Evolutionary conservation across 2,329 filamentous ascomycete species (phyloP), one percentile per base, ranked within the genome.

Genomic region (Penicillium sp.): DNA sequence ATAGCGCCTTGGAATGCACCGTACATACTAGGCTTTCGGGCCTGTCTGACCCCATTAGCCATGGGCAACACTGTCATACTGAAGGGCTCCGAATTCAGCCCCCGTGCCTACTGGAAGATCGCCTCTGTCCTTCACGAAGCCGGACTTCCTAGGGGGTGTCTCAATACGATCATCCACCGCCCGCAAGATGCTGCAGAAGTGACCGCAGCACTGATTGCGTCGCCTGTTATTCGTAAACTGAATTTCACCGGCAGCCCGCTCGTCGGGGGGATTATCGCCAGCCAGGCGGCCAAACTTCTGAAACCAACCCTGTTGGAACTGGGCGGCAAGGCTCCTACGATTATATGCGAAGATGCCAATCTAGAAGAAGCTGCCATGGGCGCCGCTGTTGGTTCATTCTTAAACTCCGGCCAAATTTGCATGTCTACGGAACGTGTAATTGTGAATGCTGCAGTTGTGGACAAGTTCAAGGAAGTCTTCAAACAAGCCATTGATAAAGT

Each of bases 281-380:
- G 61, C 1, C 62, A 65, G 11, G 71, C 74, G 0, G 74, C 70
- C 1, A 67, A 66, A 47, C 59, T 72, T 47, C 64, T 80, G n/a
- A 81, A 79, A 64, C 77, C 77, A 1, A 65, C 74, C 1, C 65
- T 79, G 8, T 65, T 81, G 48, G 79, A 81, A 62, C 71, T 81
- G 2, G 79, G 79, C 8, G 79, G 79, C 26, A 81, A 81, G 61
- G 71, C 69, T 2, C 71, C 70, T 2, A 68, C 73, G 2, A 65
- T 81, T 5, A 73, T 81, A 0, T 67, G 77, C 6, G 66, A 71
- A 33, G 78, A 80, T 58, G 77, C 77, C 0, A 71, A 80, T 58
- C 61, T 81, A 2, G 69, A 73, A 26, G 68, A 71, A 48, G 77
- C 77, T 0, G 69, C 80, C n/a, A n/a, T n/a, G n/a, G n/a, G n/a